These are phyloP conservation scores for Aspergillus sp. DNA, from an alignment of 2,329 filamentous ascomycete species.

Conservation along the genomic window DNA sequence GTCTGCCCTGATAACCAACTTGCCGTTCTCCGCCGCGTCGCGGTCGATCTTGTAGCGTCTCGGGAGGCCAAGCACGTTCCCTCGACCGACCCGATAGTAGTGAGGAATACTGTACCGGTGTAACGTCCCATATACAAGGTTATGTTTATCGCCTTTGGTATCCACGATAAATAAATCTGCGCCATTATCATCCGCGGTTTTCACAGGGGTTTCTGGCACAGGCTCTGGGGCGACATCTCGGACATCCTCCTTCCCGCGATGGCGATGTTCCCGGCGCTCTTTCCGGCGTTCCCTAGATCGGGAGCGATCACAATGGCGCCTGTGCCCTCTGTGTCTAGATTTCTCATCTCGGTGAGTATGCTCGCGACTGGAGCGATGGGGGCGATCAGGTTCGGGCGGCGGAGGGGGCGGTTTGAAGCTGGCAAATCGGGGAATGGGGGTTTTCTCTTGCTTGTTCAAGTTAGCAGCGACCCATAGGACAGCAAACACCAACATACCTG, in stretches of 20 bases:
- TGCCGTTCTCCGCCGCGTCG: constrained; percentile 39
- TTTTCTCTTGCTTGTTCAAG: constrained; percentile 30
- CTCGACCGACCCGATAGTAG: constrained; percentile 61
- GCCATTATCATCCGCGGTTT: constrained; percentile 8
- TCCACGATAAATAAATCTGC: constrained; percentile 53
- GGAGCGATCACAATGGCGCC: constrained; percentile 15
- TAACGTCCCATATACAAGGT: constrained; percentile 62
- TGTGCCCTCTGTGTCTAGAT: constrained; percentile 15
- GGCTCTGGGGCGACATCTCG: constrained; percentile 4
- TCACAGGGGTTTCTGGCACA: constrained; percentile 7
- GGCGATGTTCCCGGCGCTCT: constrained; percentile 8
- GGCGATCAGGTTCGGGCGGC: constrained; percentile 13
- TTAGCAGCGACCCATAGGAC: too few species aligned
- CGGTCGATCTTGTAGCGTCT: constrained; percentile 57
- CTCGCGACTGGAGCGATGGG: constrained; percentile 12
- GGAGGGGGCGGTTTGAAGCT: constrained; percentile 56
- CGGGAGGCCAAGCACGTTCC: constrained; percentile 59
- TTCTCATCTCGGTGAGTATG: constrained; percentile 12
- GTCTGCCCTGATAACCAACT: constrained; percentile 27
- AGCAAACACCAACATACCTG: constrained; percentile 20
- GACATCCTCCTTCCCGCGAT: constrained; percentile 6
- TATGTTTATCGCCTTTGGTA: constrained; percentile 64
- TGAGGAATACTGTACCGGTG: constrained; percentile 62
- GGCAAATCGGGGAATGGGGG: constrained; percentile 57
- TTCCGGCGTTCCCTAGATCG: constrained; percentile 12